Percentiles rank a stretch among this genome's conserved stretches.
phyloP scores from a whole-genome alignment of 495 filamentous ascomycete species.

The Penicillium pancosmium region DNA sequence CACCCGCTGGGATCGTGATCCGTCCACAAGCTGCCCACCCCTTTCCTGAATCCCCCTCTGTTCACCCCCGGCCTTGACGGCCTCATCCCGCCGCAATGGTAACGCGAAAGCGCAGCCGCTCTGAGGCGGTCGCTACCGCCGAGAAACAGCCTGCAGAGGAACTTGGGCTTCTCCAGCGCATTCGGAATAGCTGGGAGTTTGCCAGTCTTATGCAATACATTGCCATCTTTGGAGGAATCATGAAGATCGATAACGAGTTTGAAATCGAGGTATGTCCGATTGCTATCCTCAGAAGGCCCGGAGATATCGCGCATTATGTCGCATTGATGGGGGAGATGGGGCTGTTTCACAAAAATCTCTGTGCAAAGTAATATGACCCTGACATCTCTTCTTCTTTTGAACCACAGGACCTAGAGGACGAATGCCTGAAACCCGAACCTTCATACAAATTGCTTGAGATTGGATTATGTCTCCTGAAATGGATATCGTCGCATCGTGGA shows the following conservation, averaged over 20 bases:
- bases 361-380: constrained; percentile 10
- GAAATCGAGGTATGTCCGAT: constrained; percentile 73
- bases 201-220: constrained; percentile 94
- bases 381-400: constrained; percentile 9
- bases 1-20: neutral
- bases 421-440: constrained; percentile 75
- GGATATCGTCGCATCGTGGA: constrained; percentile 90
- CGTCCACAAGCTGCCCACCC: neutral
- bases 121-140: constrained; percentile 61
- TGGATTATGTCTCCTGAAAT: constrained; percentile 87
- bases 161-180: constrained; percentile 59
- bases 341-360: neutral
- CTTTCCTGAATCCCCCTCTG: neutral
- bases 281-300: neutral
- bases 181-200: constrained; percentile 94
- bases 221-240: constrained; percentile 79
- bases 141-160: constrained; percentile 51
- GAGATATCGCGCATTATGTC: constrained; percentile 13
- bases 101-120: constrained; percentile 71
- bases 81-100: constrained; percentile 47
- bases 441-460: constrained; percentile 78
- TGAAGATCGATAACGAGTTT: constrained; percentile 85
- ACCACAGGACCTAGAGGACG: constrained; percentile 80
- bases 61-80: constrained; percentile 29
- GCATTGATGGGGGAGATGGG: constrained; percentile 12